Conservation (phyloP, 2,329 filamentous ascomycete genomes). For the Thermomyces lanuginosus region DNA sequence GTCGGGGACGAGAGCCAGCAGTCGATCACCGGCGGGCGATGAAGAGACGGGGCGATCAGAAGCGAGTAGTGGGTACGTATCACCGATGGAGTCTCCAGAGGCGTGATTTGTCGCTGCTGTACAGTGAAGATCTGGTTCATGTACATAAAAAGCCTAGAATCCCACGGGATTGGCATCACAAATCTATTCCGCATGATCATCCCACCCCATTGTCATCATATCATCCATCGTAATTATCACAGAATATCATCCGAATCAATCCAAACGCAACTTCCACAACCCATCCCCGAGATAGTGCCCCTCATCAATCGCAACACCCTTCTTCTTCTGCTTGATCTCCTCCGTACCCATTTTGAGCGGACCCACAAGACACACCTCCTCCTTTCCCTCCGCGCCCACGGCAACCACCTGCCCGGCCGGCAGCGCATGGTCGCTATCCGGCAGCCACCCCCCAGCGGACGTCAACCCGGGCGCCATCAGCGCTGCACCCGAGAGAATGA, state of each 20-base stretch:
- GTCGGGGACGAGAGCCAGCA: slow-evolving; percentile 6
- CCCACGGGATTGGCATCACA: no score
- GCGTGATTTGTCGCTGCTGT: no score
- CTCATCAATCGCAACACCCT: slow-evolving; percentile 84
- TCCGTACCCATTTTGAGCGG: slow-evolving; percentile 67
- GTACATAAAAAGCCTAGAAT: no score
- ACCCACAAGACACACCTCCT: slow-evolving; percentile 77
- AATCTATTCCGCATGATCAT: no score
- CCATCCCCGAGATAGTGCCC: slow-evolving; percentile 91
- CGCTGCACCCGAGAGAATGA: slow-evolving; percentile 81
- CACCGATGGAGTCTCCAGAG: no score
- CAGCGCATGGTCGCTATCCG: slow-evolving; percentile 47
- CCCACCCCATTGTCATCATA: no score
- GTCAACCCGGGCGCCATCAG: slow-evolving; percentile 95
- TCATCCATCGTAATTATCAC: not conserved
- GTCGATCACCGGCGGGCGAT: no score
- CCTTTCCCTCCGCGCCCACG: slow-evolving; percentile 83
- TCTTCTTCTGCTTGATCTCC: slow-evolving; percentile 86
- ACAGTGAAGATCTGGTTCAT: no score
- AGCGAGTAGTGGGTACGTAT: no score
- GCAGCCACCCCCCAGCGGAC: slow-evolving; percentile 62
- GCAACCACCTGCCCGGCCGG: slow-evolving; percentile 71
- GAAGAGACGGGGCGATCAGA: no score
- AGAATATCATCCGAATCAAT: slow-evolving; percentile 28
- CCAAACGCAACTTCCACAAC: slow-evolving; percentile 58